Evolutionary conservation across 2,329 filamentous ascomycete genomes (phyloP), one percentile per base, ranked within the genome.

Genomic region (Xylogone sp.): DNA sequence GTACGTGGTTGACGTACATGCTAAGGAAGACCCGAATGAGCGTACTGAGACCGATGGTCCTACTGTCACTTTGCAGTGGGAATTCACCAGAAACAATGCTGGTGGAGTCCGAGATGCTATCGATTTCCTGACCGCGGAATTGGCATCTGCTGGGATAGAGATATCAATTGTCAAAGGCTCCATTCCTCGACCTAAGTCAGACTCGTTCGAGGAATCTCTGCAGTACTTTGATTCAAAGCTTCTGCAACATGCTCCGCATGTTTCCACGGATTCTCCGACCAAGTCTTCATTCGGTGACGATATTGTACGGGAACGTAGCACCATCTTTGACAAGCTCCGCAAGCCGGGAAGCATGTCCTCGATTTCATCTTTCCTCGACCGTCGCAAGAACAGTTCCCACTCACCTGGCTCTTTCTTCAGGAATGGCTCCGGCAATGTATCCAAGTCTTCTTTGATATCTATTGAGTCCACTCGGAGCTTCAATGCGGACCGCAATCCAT

Each of bases 141-240:
- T 97, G 55, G 88, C 95, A 22, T 87, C 89, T 43, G 87, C 91
- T 45, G 88, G 89, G n/a, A 83, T 97, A n/a, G 90, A 97, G 62
- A 82, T 86, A 9, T 88, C 82, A 52, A 86, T 91, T 42, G 85
- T 97, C 64, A 95, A 95, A 69, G 94, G 94, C 48, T 86, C 90
- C n/a, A 94, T 97, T 58, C 91, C 93, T 19, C 88, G 94, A n/a
- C 94, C 94, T 56, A 97, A 97, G 75, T 97, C 94, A 1, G 94
- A 99, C 69, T 97, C 94, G 0, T 99, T 99, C 59, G 94, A 99
- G 68, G 93, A 99, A 62, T 96, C 93, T 7, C 79, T 97, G 48
- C 93, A 92, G 52, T 97, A 92, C 74, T 99, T 99, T 65, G 90
- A 97, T 67, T 97, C 93, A 2, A 97, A 97, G 74, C 81, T 99